Conservation (phyloP, 2,329 filamentous ascomycete genomes). For the Paracoccidioides lutzii region DNA sequence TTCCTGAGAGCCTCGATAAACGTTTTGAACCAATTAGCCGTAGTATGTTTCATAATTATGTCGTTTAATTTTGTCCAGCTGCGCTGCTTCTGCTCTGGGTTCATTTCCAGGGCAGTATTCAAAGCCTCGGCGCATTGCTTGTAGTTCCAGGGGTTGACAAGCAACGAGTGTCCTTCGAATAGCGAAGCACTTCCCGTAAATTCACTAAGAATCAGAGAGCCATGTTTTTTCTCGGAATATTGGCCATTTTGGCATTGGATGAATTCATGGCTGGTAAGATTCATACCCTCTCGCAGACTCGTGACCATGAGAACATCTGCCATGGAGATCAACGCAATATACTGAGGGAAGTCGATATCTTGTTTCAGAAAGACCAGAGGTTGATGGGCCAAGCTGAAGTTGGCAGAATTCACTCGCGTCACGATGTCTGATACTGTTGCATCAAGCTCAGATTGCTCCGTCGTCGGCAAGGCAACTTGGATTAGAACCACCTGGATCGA, state of each 20-base stretch:
- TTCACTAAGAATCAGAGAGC: constrained; percentile 82
- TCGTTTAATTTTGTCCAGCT: constrained; percentile 64
- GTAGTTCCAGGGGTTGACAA: constrained; percentile 94
- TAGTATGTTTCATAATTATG: constrained; percentile 68
- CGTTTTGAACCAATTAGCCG: constrained; percentile 70
- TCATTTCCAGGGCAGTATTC: constrained; percentile 70
- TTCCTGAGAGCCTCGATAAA: constrained; percentile 58
- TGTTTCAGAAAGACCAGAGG: constrained; percentile 90
- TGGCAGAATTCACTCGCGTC: constrained; percentile 80
- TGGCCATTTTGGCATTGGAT: constrained; percentile 83
- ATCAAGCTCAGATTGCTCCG: constrained; percentile 76
- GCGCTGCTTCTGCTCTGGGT: constrained; percentile 54
- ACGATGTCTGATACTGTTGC: constrained; percentile 87
- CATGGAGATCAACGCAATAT: constrained; percentile 78
- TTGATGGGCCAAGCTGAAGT: constrained; percentile 70
- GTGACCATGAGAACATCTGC: constrained; percentile 91
- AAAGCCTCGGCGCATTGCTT: constrained; percentile 77
- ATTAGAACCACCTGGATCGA: constrained; percentile 62
- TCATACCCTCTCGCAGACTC: constrained; percentile 93
- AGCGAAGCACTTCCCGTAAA: constrained; percentile 87
- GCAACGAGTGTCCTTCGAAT: constrained; percentile 66
- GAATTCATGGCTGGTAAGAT: constrained; percentile 87
- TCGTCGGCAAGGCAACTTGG: constrained; percentile 83
- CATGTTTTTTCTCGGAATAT: constrained; percentile 61
- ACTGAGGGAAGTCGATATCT: constrained; percentile 84